Base-by-base conservation (phyloP, 768 basidiomycete species). In the Auriscalpium vulgare region DNA sequence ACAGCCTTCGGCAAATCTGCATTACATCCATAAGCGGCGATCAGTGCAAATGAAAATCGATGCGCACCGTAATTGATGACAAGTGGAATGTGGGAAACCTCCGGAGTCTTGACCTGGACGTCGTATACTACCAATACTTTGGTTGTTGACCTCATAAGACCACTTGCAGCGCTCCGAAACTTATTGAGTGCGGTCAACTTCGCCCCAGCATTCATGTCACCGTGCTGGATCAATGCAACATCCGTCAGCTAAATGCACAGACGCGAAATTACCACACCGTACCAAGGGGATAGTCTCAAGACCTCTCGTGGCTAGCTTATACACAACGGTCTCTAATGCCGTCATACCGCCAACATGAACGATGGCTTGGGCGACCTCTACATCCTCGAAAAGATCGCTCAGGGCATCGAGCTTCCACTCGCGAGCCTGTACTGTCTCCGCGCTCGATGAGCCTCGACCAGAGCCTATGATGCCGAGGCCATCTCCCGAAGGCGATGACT, bases 381-480 rank as follows among this genome's bases (percentile, higher is more conserved):
- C 78, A 64, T 95, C 93, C 40, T 94, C 92, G 63, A 94, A 87
- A 46, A 95, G 74, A 67, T 97, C 93, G 11, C 88, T 83, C 29
- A 97, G 76, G 4, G 93, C 93, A 63, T 97, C 93, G 50, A 97
- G 74, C 69, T 97, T 97, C 93, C 94, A 95, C 68, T 95, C 93
- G 52, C 90, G 77, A 48, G 92, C 91, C 67, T 91, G 88, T 16
- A 82, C 79, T 43, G 84, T 91, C 71, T 92, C 91, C 7, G 90
- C 87, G 67, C 76, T 91, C 8, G 86, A 82, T 21, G 85, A 79
- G 17, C 86, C 82, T 59, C 94, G 75, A n/a, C 95, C 94, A 37
- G 91, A 93, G 16, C 94, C 94, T 62, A 97, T 97, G 56, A 95
- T 95, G 8, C 94, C 91, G 46, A 88, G 77, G 14, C 90, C 88